Conservation (phyloP, 176 grass and related monocot genomes). For the Phyllostachys edulis region DNA sequence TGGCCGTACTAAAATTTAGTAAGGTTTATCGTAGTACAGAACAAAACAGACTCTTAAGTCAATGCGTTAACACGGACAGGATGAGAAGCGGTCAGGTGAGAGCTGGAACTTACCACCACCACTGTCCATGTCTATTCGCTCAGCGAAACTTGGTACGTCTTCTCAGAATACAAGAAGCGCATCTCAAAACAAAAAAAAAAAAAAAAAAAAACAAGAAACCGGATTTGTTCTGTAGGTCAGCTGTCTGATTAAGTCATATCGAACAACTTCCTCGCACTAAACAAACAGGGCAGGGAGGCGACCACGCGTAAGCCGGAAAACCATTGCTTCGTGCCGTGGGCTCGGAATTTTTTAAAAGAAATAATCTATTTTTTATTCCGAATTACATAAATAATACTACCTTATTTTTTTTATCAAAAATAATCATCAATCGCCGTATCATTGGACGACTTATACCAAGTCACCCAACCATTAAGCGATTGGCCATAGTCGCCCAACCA, state of each 20-base stretch:
- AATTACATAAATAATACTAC: no score
- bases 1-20: no score
- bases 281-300: neutral
- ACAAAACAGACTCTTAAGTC: neutral
- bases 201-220: neutral
- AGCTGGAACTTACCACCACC: neutral
- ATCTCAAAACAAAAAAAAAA: neutral
- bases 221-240: constrained; percentile 10
- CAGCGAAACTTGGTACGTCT: neutral
- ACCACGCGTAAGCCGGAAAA: neutral
- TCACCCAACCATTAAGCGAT: no score
- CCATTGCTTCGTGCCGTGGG: neutral
- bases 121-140: neutral
- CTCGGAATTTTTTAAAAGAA: no score
- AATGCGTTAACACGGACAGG: neutral
- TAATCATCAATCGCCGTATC: no score
- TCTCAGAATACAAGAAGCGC: constrained; percentile 9
- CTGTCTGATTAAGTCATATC: constrained; percentile 20
- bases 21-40: no score
- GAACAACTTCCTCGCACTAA: neutral
- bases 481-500: no score
- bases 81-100: neutral
- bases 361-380: no score
- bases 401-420: no score
- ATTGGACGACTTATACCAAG: no score